Conservation (phyloP, 306 rosid species). For the Elaeagnus macrophylla region DNA sequence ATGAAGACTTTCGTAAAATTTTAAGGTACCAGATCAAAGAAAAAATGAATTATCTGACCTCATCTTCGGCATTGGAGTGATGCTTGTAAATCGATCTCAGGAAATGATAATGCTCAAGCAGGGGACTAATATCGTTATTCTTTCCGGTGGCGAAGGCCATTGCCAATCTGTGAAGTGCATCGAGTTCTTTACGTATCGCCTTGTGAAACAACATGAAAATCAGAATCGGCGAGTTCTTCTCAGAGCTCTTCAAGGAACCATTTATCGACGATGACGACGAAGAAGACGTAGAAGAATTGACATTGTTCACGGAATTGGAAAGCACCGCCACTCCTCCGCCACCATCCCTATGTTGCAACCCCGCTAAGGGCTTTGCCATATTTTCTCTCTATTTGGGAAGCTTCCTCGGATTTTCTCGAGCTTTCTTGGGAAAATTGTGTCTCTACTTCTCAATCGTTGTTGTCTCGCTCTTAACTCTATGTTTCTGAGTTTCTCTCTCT, state of each 20-base stretch:
- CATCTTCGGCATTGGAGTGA: slow-evolving; percentile 98
- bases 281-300: slow-evolving; percentile 37
- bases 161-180: slow-evolving; percentile 69
- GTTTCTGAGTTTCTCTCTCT: not conserved
- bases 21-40: not conserved
- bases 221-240: slow-evolving; percentile 69
- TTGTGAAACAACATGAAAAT: slow-evolving; percentile 80
- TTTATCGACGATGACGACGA: slow-evolving; percentile 8
- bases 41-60: slow-evolving; percentile 40
- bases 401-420: slow-evolving; percentile 1
- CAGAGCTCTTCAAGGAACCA: slow-evolving; percentile 39
- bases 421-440: slow-evolving; percentile 11
- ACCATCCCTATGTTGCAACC: slow-evolving; percentile 46
- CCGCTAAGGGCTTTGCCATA: slow-evolving; percentile 80
- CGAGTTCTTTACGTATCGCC: slow-evolving; percentile 90
- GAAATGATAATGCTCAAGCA: slow-evolving; percentile 69
- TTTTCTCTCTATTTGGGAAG: not conserved
- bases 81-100: slow-evolving; percentile 77
- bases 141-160: slow-evolving; percentile 80
- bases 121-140: slow-evolving; percentile 55
- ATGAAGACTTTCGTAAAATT: too few relatives aligned
- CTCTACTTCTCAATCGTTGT: not conserved
- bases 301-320: slow-evolving; percentile 48
- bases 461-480: not conserved
- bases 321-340: slow-evolving; percentile 78